Conservation (phyloP, 176 grass and related monocot species). For the Carex cristatella region DNA sequence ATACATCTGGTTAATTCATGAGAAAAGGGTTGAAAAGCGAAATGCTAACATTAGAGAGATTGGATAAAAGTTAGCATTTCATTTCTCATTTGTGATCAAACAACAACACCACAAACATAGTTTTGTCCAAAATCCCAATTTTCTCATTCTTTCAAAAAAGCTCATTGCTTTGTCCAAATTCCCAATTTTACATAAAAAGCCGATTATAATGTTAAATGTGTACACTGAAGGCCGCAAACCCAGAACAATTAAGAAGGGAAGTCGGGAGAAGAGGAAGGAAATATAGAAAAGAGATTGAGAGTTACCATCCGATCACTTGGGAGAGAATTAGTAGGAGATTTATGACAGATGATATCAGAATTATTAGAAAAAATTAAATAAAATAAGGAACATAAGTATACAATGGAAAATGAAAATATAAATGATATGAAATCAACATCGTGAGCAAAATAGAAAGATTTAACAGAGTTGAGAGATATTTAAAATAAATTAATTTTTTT, state of each 20-base stretch:
- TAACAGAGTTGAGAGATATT: no score
- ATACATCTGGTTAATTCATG: neutral
- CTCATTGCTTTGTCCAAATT: slow-evolving; percentile 43
- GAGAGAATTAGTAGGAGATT: no score
- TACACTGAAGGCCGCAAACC: slow-evolving; percentile 57
- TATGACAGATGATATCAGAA: no score
- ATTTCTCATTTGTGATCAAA: neutral
- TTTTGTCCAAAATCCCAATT: slow-evolving; percentile 48
- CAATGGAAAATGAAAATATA: no score
- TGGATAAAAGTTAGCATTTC: neutral
- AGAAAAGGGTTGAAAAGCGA: neutral
- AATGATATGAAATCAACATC: no score
- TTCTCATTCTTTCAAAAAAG: slow-evolving; percentile 60
- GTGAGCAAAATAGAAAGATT: no score
- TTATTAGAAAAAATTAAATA: no score
- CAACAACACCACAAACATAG: neutral
- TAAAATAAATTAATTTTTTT: no score
- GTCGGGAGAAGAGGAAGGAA: no score
- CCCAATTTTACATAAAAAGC: slow-evolving; percentile 85
- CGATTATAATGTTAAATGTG: slow-evolving; percentile 90
- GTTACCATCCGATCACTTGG: no score
- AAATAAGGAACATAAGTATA: no score
- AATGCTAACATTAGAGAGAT: neutral
- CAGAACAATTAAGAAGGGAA: slow-evolving; percentile 20
- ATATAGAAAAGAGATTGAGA: no score